Conservation (phyloP, 2,329 filamentous ascomycete species). For the Orbilia javanica region DNA sequence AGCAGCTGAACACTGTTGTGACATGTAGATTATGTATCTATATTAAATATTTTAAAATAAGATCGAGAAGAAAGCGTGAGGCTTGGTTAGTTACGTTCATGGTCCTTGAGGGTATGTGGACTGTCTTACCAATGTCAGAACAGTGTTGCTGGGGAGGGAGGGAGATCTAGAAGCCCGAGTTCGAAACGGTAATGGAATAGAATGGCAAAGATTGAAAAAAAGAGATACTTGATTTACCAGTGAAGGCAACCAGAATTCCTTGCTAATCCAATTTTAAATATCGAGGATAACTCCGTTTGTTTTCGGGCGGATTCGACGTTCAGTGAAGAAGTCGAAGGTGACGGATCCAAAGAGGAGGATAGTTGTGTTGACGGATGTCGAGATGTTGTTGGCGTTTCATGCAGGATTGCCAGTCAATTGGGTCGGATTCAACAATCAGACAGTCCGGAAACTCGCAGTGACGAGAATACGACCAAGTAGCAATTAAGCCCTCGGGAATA, state of each 20-base stretch:
- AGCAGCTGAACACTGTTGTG: constrained; percentile 15
- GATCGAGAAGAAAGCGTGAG: too few species aligned
- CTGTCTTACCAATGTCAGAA: constrained; percentile 34
- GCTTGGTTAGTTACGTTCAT: constrained; percentile 19
- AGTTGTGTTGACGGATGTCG: constrained; percentile 26
- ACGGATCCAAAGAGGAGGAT: neutral
- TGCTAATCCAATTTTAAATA: constrained; percentile 11
- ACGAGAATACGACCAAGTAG: constrained; percentile 50
- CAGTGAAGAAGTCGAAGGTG: constrained; percentile 54
- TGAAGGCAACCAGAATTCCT: constrained; percentile 48
- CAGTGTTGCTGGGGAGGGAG: constrained; percentile 6
- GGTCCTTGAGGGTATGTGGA: constrained; percentile 29
- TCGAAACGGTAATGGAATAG: neutral
- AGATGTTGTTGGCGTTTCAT: constrained; percentile 16
- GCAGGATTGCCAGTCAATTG: too few species aligned
- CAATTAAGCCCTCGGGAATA: constrained; percentile 55
- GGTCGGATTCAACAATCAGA: constrained; percentile 50
- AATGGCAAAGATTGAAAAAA: constrained; percentile 6
- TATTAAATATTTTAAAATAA: neutral
- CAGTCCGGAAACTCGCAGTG: constrained; percentile 53
- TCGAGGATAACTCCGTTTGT: constrained; percentile 16
- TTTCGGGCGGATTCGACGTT: constrained; percentile 50
- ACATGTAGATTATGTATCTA: constrained; percentile 29
- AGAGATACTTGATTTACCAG: constrained; percentile 35
- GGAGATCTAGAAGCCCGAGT: constrained; percentile 1